Base-by-base conservation (phyloP, 768 basidiomycete genomes). In the Termitomyces titanicus region DNA sequence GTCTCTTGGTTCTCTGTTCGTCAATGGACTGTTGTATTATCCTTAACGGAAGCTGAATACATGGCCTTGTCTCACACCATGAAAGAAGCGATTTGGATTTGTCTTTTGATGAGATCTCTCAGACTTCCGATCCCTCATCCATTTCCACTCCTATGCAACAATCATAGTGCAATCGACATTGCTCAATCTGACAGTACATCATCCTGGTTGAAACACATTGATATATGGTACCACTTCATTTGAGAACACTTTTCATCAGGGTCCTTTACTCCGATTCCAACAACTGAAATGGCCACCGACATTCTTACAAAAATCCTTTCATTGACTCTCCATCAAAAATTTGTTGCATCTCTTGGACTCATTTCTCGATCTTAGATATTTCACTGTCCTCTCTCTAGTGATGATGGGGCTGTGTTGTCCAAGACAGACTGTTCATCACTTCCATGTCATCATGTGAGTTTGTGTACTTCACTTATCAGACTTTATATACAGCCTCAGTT, bases 231-330 rank as follows among this genome's bases (percentile, higher is more conserved):
- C 12, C 46, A 47, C 40, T 54, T 54, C 25, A 54, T 54, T 22
- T 20, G 47, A 6, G 29, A 54, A 54, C 53, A 29, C n/a, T n/a
- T n/a, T n/a, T n/a, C n/a, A n/a, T n/a, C n/a, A n/a, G n/a, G n/a
- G n/a, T n/a, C n/a, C n/a, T n/a, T n/a, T n/a, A n/a, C n/a, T n/a
- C n/a, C n/a, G n/a, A n/a, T n/a, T n/a, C n/a, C n/a, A n/a, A n/a
- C n/a, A n/a, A n/a, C n/a, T n/a, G n/a, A 29, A 29, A 29, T 71
- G 57, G 29, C 61, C 4, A 73, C 75, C 1, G 76, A 78, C 60
- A 59, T 71, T 3, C 66, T 78, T 52, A 77, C 72, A 0, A 78
- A 78, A 55, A 50, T 65, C 1, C 63, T 73, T 3, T 15, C 43
- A 7, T 39, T 39, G 12, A 18, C 38, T 39, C 38, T 39, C 12